Base-by-base conservation (phyloP, 805 yeast genomes). In the Metschnikowia arizonensis region DNA sequence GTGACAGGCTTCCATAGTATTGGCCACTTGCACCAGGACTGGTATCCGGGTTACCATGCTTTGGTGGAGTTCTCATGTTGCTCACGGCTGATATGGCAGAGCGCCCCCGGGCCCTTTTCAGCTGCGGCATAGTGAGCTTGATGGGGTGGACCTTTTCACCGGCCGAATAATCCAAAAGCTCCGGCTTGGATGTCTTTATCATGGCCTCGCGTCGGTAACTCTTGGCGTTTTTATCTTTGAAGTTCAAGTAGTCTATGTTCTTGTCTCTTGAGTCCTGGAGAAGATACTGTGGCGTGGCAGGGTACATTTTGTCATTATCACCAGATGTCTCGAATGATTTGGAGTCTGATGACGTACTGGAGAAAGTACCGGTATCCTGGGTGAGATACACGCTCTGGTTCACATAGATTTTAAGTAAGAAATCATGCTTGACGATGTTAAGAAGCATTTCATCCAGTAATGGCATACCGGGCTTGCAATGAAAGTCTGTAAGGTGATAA, bases 401-500 rank as follows among this genome's bases (percentile, higher is more conserved):
- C 4, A 72, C 60, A 25, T 59, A 53, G 42, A 76, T 57, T 50
- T 71, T 75, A 1, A 59, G 54, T 3, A 68, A 59, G 12, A 62
- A 50, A 28, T 62, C 59, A 7, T 64, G 55, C 1, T 61, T 57
- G 9, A 76, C 53, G 1, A 78, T 53, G 1, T 52, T 50, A 2
- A 66, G 66, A 2, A 83, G 46, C 1, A 74, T 54, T 2, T 69
- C 69, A 36, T 80, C 83, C 18, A 81, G 75, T 15, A 85, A 54
- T 0, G 80, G 69, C 4, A 67, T 75, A 24, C 89, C 91, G 24
- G 76, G 73, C 12, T 72, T 71, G 40, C 81, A 68, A 17, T 81
- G 79, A 59, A 81, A 79, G 42, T 88, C 95, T 0, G 95, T 84
- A 49, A 88, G 61, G 51, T 82, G 84, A 33, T 80, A 69, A 1